phyloP scores from a whole-genome alignment of 202 grass and related monocot genomes.

The Cymbopogon flexuosus region DNA sequence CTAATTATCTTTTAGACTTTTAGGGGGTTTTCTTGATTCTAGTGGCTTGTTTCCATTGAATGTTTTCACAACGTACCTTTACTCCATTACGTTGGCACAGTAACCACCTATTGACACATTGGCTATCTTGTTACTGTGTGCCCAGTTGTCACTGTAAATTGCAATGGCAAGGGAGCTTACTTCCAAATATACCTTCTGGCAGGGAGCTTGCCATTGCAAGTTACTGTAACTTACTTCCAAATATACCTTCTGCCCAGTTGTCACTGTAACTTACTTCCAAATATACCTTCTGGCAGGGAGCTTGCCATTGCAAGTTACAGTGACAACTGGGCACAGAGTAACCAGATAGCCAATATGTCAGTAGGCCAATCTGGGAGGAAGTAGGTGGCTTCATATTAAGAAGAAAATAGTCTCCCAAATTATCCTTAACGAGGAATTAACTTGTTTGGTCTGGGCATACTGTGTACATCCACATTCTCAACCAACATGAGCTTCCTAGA shows the following conservation, averaged over 20 bases:
- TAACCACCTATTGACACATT: too few species aligned
- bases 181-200: too few species aligned
- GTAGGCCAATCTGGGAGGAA: background rate
- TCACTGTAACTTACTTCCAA: too few species aligned
- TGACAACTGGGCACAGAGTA: slow-evolving; percentile 6
- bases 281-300: background rate
- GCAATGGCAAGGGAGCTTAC: too few species aligned
- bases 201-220: background rate
- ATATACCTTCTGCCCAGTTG: too few species aligned
- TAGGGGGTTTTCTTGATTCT: background rate
- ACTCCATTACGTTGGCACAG: background rate
- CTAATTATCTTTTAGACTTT: background rate
- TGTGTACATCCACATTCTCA: background rate
- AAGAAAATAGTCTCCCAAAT: background rate
- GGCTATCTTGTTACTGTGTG: too few species aligned
- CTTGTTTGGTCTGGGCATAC: background rate
- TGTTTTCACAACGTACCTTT: background rate
- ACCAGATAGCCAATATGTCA: background rate
- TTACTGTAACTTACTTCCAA: background rate
- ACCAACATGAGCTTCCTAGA: background rate
- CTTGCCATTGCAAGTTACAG: background rate
- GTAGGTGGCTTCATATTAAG: background rate
- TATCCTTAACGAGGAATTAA: background rate
- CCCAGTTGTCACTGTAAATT: too few species aligned
- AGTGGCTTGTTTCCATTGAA: background rate